phyloP scores from a whole-genome alignment of 2,329 filamentous ascomycete species.

The Monilinia fructigena region DNA sequence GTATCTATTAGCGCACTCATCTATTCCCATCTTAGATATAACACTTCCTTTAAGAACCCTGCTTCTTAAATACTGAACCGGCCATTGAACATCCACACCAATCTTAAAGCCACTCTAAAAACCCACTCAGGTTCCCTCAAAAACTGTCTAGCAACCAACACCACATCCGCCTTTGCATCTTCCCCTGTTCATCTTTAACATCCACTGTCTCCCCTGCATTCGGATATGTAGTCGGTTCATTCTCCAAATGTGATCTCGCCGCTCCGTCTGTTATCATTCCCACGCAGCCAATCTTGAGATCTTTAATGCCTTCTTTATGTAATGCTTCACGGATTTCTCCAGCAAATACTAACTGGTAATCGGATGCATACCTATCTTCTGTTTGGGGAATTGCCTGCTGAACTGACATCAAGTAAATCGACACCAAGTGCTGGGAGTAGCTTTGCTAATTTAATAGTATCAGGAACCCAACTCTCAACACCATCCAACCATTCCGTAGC shows the following conservation, averaged over 20 bases:
- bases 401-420: slow-evolving; percentile 80
- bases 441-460: slow-evolving; percentile 60
- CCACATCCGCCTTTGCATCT: slow-evolving; percentile 61
- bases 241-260: slow-evolving; percentile 44
- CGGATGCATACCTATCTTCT: slow-evolving; percentile 49
- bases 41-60: slow-evolving; percentile 32
- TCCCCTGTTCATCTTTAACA: slow-evolving; percentile 38
- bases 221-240: slow-evolving; percentile 39
- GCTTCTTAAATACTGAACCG: slow-evolving; percentile 42
- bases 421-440: slow-evolving; percentile 71
- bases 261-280: slow-evolving; percentile 65
- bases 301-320: slow-evolving; percentile 47
- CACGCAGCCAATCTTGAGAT: slow-evolving; percentile 70
- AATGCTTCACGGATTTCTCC: slow-evolving; percentile 68
- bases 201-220: slow-evolving; percentile 46
- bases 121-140: slow-evolving; percentile 80
- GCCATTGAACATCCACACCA: slow-evolving; percentile 69
- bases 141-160: slow-evolving; percentile 71
- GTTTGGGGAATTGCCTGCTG: slow-evolving; percentile 66
- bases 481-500: slow-evolving; percentile 62
- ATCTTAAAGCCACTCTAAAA: slow-evolving; percentile 67
- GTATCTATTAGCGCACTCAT: background rate
- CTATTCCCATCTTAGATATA: slow-evolving; percentile 28
- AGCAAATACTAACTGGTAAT: slow-evolving; percentile 73
- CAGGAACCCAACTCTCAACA: slow-evolving; percentile 32